Conservation (phyloP, 2,329 filamentous ascomycete genomes). For the Pseudogymnoascus sp. region DNA sequence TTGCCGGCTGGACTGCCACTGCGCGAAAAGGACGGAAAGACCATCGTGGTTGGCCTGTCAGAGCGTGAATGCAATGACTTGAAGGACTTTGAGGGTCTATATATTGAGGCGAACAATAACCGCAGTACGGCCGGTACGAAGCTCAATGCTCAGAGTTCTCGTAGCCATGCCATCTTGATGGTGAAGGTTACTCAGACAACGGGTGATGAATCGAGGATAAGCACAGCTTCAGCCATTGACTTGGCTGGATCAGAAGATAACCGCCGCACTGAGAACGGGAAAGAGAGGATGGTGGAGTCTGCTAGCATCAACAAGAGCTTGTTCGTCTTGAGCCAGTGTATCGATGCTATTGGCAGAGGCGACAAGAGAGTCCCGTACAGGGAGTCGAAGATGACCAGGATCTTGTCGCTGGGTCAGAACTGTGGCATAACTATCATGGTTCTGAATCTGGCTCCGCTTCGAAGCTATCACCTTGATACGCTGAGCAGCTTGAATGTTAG, state of each 20-base stretch:
- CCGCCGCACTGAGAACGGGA: constrained; percentile 84
- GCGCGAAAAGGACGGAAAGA: constrained; percentile 79
- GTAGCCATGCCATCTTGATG: constrained; percentile 83
- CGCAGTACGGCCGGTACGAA: constrained; percentile 85
- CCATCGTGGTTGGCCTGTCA: constrained; percentile 75
- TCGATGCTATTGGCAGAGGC: constrained; percentile 78
- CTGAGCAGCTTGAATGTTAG: constrained; percentile 91
- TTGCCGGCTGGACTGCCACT: constrained; percentile 72
- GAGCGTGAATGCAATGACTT: constrained; percentile 75
- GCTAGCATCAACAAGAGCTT: constrained; percentile 96
- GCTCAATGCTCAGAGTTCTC: constrained; percentile 83
- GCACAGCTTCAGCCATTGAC: constrained; percentile 88
- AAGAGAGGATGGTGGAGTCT: constrained; percentile 86
- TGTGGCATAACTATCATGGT: constrained; percentile 96
- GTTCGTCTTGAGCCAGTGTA: constrained; percentile 89
- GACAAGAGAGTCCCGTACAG: constrained; percentile 80
- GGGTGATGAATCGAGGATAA: constrained; percentile 60
- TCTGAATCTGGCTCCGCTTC: constrained; percentile 82
- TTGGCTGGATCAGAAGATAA: constrained; percentile 95
- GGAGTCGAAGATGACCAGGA: constrained; percentile 95
- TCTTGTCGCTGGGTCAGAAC: constrained; percentile 86
- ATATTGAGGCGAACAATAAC: constrained; percentile 88
- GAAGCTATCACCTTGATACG: constrained; percentile 88
- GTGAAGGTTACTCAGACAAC: constrained; percentile 79
- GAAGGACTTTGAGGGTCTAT: constrained; percentile 83